Evolutionary conservation across 371 early-diverging fungal genomes (phyloP), one percentile per base, ranked within the genome.

Genomic region (Apophysomyces sp.): DNA sequence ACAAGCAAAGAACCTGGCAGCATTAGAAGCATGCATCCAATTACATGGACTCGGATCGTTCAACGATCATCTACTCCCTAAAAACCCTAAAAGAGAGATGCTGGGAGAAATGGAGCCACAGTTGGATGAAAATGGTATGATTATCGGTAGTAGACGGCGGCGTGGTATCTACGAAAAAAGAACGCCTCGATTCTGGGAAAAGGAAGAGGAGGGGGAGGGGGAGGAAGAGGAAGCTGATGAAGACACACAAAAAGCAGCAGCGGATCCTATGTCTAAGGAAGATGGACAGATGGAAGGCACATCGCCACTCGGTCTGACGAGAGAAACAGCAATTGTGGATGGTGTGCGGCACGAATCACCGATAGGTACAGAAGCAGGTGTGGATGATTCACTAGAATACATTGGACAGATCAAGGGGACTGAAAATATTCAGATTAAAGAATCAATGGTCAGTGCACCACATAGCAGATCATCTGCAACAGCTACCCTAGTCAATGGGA

Each of bases 61-160:
- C 28, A 85, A 92, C 65, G 90, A 94, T 31, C 80, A 88, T 41
- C 74, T 97, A 18, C 52, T 88, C 18, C 94, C 94, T 0, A 63
- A 60, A 8, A 69, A 69, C 34, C 51, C 56, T 3, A 64, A 58
- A 5, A 63, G 63, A 12, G 81, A 86, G 28, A 64, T 74, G 39
- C 59, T 77, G 18, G 76, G 74, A 56, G 78, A 80, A 12, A 71
- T 77, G 74, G 73, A 66, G 0, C 61, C 73, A 1, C 61, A 74
- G 3, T 59, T 65, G 7, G 81, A 78, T 63, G 77, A 78, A 29
- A 80, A 83, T 57, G 84, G 78, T n/a, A 60, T 72, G 15, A 65
- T 78, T 7, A 70, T 76, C 27, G 83, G 80, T 30, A 82, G 82
- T 67, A 64, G 73, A 56, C 71, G 77, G 26, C 66, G 82, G 13